Evolutionary conservation across 352 stramenopile genomes (phyloP).

Genomic region (Discostella stelligera): DNA sequence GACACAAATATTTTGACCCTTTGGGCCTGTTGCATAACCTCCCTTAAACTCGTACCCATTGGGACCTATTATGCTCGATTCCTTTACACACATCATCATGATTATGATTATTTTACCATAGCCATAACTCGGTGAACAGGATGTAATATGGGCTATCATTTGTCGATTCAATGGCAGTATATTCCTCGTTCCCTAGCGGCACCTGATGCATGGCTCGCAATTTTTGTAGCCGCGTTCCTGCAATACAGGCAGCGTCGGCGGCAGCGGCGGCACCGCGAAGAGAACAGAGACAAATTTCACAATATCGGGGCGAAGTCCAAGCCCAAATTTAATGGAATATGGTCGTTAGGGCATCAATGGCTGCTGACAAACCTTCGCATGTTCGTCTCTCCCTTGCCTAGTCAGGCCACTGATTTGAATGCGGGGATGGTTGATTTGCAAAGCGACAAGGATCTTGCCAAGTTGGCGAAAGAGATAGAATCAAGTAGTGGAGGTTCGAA

Average conservation of each 20-base stretch:
- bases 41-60: no score
- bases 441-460: slow-evolving; percentile 24
- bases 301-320: slow-evolving; percentile 11
- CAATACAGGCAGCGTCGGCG: slow-evolving; percentile 31
- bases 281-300: slow-evolving; percentile 13
- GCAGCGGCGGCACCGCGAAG: not conserved
- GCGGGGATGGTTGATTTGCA: slow-evolving; percentile 43
- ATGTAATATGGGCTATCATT: not conserved
- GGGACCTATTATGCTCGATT: no score
- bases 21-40: no score
- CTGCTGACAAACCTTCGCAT: slow-evolving; percentile 39
- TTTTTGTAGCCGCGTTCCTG: slow-evolving; percentile 25
- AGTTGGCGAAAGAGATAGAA: slow-evolving; percentile 9
- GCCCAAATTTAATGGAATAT: slow-evolving; percentile 6
- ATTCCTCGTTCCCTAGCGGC: slow-evolving; percentile 29
- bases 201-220: slow-evolving; percentile 24
- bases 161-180: slow-evolving; percentile 2
- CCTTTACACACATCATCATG: no score
- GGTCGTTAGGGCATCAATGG: slow-evolving; percentile 24
- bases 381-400: slow-evolving; percentile 26
- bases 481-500: not conserved
- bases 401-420: slow-evolving; percentile 28
- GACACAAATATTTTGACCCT: no score
- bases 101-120: no score
- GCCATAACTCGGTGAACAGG: not conserved